These are phyloP conservation scores for Penicillium concentricum DNA, from an alignment of 2,329 filamentous ascomycete species.

Conservation along the genomic window DNA sequence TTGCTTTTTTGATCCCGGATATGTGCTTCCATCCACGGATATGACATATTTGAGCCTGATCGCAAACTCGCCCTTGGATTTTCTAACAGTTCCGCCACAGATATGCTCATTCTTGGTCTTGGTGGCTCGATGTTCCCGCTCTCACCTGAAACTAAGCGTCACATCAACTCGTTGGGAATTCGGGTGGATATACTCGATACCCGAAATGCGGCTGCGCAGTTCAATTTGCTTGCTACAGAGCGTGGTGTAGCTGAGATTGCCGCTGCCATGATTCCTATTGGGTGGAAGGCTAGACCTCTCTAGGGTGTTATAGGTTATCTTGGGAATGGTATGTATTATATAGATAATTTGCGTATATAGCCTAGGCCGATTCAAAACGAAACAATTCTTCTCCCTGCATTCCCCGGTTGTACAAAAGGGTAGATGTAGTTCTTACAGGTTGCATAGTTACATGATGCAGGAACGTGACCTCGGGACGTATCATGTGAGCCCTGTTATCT, in stretches of 20 bases:
- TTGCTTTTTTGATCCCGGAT: conserved; percentile 3
- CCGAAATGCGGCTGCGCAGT: conserved; percentile 88
- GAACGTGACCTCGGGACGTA: conserved; percentile 1
- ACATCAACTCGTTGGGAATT: conserved; percentile 76
- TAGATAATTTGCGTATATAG: background rate
- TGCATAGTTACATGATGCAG: background rate
- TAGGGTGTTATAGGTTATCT: background rate
- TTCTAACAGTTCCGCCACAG: conserved; percentile 44
- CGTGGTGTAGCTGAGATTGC: conserved; percentile 81
- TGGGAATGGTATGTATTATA: background rate
- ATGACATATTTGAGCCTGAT: background rate
- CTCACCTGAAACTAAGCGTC: conserved; percentile 68
- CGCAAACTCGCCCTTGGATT: background rate
- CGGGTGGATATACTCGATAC: conserved; percentile 88
- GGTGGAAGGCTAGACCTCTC: conserved; percentile 60
- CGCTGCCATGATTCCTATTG: conserved; percentile 81
- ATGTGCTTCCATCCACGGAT: background rate
- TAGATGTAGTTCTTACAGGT: background rate
- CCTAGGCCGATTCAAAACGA: background rate
- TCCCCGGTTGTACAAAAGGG: background rate
- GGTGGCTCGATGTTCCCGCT: conserved; percentile 74
- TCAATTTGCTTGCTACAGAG: conserved; percentile 93
- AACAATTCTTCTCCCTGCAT: conserved; percentile 4
- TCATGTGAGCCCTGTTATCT: conserved; percentile 11
- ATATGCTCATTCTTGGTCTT: conserved; percentile 85